A percentile compares a stretch with the other conserved stretches of the same genome.
These are phyloP conservation scores for Tolypocladium tundrense DNA, from an alignment of 2,329 filamentous ascomycete genomes.

Conservation along the genomic window DNA sequence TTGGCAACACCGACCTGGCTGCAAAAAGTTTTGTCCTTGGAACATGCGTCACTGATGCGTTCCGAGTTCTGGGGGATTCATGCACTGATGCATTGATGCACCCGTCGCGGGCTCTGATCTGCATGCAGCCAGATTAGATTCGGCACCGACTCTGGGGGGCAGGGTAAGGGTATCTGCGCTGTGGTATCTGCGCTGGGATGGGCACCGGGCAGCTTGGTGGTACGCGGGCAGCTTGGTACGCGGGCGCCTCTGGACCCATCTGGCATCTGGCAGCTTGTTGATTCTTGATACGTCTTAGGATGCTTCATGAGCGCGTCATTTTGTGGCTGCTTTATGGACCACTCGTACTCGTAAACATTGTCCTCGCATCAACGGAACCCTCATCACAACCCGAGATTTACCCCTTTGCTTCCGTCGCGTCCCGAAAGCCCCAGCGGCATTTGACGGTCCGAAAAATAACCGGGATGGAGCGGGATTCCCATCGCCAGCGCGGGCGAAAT, in stretches of 20 bases:
- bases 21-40: not conserved
- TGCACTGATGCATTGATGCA: not conserved
- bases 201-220: not conserved
- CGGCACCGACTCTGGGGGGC: not conserved
- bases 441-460: not conserved
- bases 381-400: not conserved
- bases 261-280: not conserved
- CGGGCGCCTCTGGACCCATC: not conserved
- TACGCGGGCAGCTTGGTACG: too few species aligned
- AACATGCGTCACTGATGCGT: not conserved
- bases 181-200: not conserved
- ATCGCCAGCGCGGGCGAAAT: not conserved
- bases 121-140: not conserved
- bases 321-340: too few species aligned
- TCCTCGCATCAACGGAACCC: too few species aligned
- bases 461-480: not conserved
- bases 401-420: not conserved
- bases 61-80: not conserved
- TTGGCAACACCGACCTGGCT: not conserved
- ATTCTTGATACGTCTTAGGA: too few species aligned
- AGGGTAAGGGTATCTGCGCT: not conserved
- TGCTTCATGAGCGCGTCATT: too few species aligned
- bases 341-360: too few species aligned
- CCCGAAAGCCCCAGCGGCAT: not conserved
- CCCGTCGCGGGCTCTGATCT: not conserved